Base-by-base conservation (phyloP, 192 early-diverging fungal genomes). In the Coemansia aciculifera region DNA sequence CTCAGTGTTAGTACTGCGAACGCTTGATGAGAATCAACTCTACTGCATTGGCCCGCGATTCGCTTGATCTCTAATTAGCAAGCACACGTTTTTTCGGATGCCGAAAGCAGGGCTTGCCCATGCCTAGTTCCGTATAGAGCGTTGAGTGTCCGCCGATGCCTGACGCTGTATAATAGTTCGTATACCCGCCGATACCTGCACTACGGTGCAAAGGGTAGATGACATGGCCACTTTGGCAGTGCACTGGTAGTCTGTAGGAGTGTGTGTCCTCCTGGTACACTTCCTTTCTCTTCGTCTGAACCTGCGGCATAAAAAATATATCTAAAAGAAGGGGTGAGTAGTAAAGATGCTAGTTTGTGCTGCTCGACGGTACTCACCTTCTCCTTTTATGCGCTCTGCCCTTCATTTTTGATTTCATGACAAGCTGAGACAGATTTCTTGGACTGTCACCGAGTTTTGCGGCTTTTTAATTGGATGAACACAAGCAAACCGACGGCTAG, bases 101-200 rank as follows among this genome's bases (percentile, higher is more conserved):
- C 5, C 54, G 27, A 7, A 57, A 13, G 54, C 54, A 57, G 13
- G 54, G 54, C 29, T 57, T 57, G 13, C 54, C 54, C 54, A 57
- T 57, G 54, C 54, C 54, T 7, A 57, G 29, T 15, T 57, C 54
- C 54, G 32, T 57, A 23, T 31, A 34, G 13, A 34, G 3, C 29
- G 2, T 13, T 17, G 54, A 32, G 54, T 57, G 54, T 1, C 54
- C 54, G 15, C 54, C 54, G 29, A 57, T 57, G 13, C 54, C 54
- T 31, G 54, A 57, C 15, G 54, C 5, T 8, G 54, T 31, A 17
- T 57, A 57, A 7, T 17, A 57, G 12, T 57, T 29, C 15, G 27
- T 17, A 5, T 31, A n/a, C 13, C 54, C 54, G 6, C 54, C 54
- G 7, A 57, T 57, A 2, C 54, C 29, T 6, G 54, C 29, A 8